Conservation (phyloP, 257 asterid genomes). For the Nicotiana sylvestris region DNA sequence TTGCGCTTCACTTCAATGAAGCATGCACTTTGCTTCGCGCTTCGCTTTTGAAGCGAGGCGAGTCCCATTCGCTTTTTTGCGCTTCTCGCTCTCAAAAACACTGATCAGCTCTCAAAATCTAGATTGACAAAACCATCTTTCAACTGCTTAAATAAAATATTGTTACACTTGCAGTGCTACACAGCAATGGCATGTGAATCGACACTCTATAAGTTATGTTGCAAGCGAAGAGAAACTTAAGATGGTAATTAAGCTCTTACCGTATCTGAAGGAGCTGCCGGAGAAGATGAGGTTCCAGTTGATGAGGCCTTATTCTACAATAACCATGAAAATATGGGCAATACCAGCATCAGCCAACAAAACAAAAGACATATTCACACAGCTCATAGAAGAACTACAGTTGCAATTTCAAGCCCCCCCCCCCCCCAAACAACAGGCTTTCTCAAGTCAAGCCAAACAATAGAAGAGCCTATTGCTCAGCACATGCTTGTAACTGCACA, state of each 20-base stretch:
- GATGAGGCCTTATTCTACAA: conserved; percentile 57
- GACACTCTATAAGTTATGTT: background rate
- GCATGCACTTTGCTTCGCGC: too few species aligned
- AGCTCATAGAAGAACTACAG: background rate
- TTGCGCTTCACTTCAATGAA: too few species aligned
- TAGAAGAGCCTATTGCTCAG: background rate
- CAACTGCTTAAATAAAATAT: background rate
- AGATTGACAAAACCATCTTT: background rate
- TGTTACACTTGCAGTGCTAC: background rate
- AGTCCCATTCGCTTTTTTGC: too few species aligned
- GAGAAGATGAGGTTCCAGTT: conserved; percentile 45
- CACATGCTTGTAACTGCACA: background rate
- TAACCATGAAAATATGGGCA: conserved; percentile 17
- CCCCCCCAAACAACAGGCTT: background rate
- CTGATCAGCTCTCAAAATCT: background rate
- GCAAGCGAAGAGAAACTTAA: background rate
- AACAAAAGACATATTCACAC: background rate
- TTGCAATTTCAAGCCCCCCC: background rate
- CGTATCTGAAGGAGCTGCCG: conserved; percentile 44
- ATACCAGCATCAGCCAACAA: background rate
- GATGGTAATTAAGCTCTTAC: conserved; percentile 39
- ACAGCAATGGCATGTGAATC: background rate
- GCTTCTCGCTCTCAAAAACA: too few species aligned
- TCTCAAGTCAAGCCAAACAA: background rate
- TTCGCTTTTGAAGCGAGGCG: too few species aligned